These are phyloP conservation scores for Zychaea mexicana DNA, from an alignment of 371 early-diverging fungal genomes.

Conservation along the genomic window DNA sequence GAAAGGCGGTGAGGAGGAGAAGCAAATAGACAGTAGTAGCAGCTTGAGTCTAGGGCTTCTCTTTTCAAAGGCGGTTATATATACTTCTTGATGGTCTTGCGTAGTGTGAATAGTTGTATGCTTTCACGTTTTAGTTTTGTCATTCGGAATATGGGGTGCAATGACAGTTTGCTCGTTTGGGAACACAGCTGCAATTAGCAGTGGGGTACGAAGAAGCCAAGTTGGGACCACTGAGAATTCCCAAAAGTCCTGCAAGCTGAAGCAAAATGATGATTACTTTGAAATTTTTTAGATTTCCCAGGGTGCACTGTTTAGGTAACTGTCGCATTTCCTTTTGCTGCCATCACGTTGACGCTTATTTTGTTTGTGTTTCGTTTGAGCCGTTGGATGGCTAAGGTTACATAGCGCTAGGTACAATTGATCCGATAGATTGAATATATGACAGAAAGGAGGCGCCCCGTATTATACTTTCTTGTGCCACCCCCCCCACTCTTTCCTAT, in stretches of 20 bases:
- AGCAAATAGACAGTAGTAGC: too few species aligned
- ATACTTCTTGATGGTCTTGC: neutral
- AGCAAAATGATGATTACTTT: neutral
- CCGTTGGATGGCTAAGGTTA: too few species aligned
- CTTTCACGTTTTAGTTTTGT: slow-evolving; percentile 1
- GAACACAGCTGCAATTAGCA: neutral
- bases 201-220: neutral
- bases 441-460: too few species aligned
- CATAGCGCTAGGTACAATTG: too few species aligned
- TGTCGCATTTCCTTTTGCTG: neutral
- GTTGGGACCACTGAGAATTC: neutral
- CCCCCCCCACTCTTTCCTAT: too few species aligned
- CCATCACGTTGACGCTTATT: neutral
- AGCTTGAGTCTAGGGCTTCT: too few species aligned
- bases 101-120: neutral
- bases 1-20: too few species aligned
- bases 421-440: too few species aligned
- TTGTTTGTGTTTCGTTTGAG: too few species aligned
- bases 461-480: too few species aligned
- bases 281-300: neutral
- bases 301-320: neutral
- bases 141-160: neutral
- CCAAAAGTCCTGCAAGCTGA: neutral
- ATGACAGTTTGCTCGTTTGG: neutral
- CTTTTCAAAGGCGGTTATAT: too few species aligned